Percentiles rank a stretch among this genome's conserved stretches.
These are phyloP conservation scores for Vitis rupestris DNA, from an alignment of 164 flowering plant species.

Conservation along the genomic window DNA sequence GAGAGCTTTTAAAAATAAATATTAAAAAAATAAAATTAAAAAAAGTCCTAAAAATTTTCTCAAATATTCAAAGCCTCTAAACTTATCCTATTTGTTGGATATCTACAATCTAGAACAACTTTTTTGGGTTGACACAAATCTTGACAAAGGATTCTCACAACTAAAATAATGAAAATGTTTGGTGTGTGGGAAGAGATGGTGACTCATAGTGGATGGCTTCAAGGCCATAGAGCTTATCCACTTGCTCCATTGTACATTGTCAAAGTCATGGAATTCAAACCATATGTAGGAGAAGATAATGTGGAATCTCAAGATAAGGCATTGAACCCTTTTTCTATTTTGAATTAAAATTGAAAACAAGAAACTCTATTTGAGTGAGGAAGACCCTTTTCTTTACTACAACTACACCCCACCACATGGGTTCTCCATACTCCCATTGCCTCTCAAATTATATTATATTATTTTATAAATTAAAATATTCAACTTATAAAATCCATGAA, in stretches of 20 bases:
- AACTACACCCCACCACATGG: not conserved
- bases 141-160: not conserved
- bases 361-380: too few species aligned
- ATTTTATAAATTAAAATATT: too few species aligned
- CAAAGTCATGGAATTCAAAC: constrained; percentile 7
- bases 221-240: constrained; percentile 22
- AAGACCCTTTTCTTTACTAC: not conserved
- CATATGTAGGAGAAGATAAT: constrained; percentile 20
- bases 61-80: not conserved
- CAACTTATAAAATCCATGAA: too few species aligned
- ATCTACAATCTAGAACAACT: not conserved
- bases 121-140: not conserved
- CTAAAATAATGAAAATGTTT: too few species aligned
- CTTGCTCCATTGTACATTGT: not conserved
- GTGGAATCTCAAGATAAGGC: constrained; percentile 27
- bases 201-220: constrained; percentile 14
- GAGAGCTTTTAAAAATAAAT: too few species aligned
- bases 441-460: too few species aligned
- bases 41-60: too few species aligned
- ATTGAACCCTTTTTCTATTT: not conserved
- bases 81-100: not conserved
- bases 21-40: too few species aligned
- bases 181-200: constrained; percentile 4
- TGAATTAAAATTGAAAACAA: not conserved
- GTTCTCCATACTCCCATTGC: too few species aligned